Base-by-base conservation (phyloP, 2,329 filamentous ascomycete species). In the Cordyceps farinosa region DNA sequence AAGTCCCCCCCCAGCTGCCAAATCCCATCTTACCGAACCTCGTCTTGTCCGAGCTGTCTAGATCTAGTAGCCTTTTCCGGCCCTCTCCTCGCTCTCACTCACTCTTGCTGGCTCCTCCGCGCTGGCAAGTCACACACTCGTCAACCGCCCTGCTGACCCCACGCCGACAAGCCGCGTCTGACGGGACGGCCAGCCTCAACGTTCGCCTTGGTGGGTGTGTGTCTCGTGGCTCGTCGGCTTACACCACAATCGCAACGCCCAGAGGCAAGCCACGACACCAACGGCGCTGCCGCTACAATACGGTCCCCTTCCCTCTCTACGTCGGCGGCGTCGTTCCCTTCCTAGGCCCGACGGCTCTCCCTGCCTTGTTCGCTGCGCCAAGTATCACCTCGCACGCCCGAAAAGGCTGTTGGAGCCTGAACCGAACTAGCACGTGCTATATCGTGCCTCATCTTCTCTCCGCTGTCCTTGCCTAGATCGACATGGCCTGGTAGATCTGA, bases 161-260 rank as follows among this genome's bases (percentile, higher is more conserved):
- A 61, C 58, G 58, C 58, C 58, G 58, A 61, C 50, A 53, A 61
- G 40, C 58, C 48, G 58, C 38, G 48, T 61, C 57, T 61, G 57
- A 61, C 38, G 47, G 22, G 22, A 22, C 22, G 22, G 22, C 22
- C 47, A 53, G 36, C 44, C 36, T 42, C 9, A 32, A 34, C 34
- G 57, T 54, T n/a, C 11, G 38, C 34, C 34, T 32, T 38, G 27
- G 50, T 32, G 15, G 17, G 11, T 48, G 32, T 48, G 32, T 48
- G 55, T 34, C 44, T 48, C 55, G 55, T 58, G 55, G 55, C 44
- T 58, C 44, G 55, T 48, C 44, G 55, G 55, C 55, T 48, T 58
- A 40, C 55, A 58, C 55, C 29, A 38, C 17, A 8, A 9, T 30
- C 27, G 30, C 30, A 30, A 13, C 44, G 11, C 10, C 42, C 32